Base-by-base conservation (phyloP, 1,139 yeast species). In the Geotrichum citri-aurantii region DNA sequence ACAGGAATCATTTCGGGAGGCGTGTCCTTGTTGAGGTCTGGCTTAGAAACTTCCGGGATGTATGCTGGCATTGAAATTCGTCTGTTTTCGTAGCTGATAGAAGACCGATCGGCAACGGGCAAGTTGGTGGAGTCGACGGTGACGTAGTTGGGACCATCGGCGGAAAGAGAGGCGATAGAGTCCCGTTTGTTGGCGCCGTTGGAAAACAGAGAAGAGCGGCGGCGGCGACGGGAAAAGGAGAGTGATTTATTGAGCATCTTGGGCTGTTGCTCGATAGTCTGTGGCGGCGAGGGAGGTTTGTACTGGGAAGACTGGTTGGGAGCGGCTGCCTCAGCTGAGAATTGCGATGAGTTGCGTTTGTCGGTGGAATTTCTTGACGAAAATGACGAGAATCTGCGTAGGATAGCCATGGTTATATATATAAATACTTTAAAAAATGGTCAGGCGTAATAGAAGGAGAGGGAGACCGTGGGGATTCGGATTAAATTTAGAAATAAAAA, bases 1-100 rank as follows among this genome's bases (percentile, higher is more conserved):
- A 81, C 76, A 0, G 87, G 85, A 6, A 79, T 68, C 66, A 83
- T 72, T 63, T 82, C 85, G 24, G 76, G 77, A 1, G 83, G 81
- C 14, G 75, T 69, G 57, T 67, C 70, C 62, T 72, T 71, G 37
- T 72, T 67, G 37, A 69, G 63, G 46, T 65, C 67, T 29, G 62
- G 52, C 40, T 44, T 27, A 19, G 55, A 50, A 21, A 29, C 42
- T 31, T 46, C 40, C 24, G 54, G 47, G 40, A 40, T 46, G 17
- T 37, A 37, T 14, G 6, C 42, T 4, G 42, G 42, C 42, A 37
- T 37, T 6, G 42, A 24, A 40, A 24, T 10, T 40, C 54, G n/a
- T 21, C 7, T 24, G 48, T 46, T 23, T 17, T 21, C 21, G 27
- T n/a, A 24, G n/a, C 12, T 5, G 48, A 23, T 19, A 14, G 48